These are phyloP conservation scores for Annulohypoxylon truncatum DNA, from an alignment of 2,329 filamentous ascomycete species.

Conservation along the genomic window DNA sequence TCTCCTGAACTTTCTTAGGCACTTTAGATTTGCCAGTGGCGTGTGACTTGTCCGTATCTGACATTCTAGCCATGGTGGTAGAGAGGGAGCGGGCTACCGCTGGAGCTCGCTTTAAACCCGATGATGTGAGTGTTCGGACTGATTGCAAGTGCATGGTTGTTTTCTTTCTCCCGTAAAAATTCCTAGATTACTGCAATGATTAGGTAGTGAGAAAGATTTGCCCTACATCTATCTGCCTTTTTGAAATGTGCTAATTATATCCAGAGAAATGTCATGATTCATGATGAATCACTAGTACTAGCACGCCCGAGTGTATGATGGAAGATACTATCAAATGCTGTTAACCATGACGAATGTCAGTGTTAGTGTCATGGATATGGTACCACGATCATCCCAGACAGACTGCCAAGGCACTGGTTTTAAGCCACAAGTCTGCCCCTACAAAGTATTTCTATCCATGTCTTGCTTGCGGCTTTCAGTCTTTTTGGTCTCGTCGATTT, in stretches of 20 bases:
- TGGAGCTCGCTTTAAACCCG: neutral
- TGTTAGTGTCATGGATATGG: neutral
- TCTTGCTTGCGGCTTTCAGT: neutral
- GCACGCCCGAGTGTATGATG: constrained; percentile 8
- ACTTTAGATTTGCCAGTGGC: constrained; percentile 33
- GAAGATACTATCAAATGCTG: neutral
- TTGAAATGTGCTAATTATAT: neutral
- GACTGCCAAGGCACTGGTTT: neutral
- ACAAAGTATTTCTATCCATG: neutral
- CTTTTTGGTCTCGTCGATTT: neutral
- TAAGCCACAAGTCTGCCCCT: neutral
- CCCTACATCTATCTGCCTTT: constrained; percentile 23
- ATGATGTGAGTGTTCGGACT: constrained; percentile 7
- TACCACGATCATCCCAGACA: neutral
- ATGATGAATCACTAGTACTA: constrained; percentile 26
- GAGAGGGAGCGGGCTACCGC: constrained; percentile 4
- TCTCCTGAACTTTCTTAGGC: constrained; percentile 33
- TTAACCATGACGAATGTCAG: constrained; percentile 13
- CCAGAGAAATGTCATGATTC: neutral
- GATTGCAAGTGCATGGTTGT: constrained; percentile 17
- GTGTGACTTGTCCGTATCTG: constrained; percentile 27
- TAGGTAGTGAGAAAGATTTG: neutral
- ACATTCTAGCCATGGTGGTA: constrained; percentile 15
- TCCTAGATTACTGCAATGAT: too few relatives aligned
- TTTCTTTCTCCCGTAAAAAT: too few relatives aligned